Evolutionary conservation across 352 stramenopile genomes (phyloP).

Genomic region (Phytopythium aichiense): DNA sequence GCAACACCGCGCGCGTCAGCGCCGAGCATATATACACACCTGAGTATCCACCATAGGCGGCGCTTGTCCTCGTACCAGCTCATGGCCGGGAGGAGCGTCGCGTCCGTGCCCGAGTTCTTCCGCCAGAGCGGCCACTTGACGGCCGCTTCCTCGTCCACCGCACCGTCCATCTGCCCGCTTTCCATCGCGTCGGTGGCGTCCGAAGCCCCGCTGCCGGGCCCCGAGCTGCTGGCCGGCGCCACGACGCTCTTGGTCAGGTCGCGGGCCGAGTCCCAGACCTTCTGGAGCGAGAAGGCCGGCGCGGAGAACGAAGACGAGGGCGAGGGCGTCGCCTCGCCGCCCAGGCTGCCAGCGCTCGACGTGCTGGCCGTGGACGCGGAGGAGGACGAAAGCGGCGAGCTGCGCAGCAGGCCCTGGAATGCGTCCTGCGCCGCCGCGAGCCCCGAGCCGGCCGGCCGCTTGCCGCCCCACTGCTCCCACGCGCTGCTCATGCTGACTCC

Average conservation of each 20-base stretch:
- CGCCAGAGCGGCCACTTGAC: slow-evolving; percentile 39
- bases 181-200: slow-evolving; percentile 39
- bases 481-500: slow-evolving; percentile 24
- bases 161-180: slow-evolving; percentile 28
- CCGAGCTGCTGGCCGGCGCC: slow-evolving; percentile 6
- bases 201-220: slow-evolving; percentile 3
- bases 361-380: slow-evolving; percentile 32
- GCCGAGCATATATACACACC: neutral
- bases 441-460: slow-evolving; percentile 34
- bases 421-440: slow-evolving; percentile 38
- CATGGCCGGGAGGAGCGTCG: slow-evolving; percentile 40
- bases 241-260: slow-evolving; percentile 41
- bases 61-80: slow-evolving; percentile 35
- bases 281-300: slow-evolving; percentile 34
- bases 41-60: neutral
- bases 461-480: slow-evolving; percentile 72
- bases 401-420: slow-evolving; percentile 47
- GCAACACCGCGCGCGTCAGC: neutral
- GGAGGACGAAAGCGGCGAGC: slow-evolving; percentile 31
- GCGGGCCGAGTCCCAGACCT: slow-evolving; percentile 60
- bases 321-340: neutral
- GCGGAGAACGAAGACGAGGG: no score
- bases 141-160: slow-evolving; percentile 16
- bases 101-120: slow-evolving; percentile 27
- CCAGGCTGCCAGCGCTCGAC: slow-evolving; percentile 14